Conservation (phyloP, 2,329 filamentous ascomycete species). For the Phyllosticta capitalensis region DNA sequence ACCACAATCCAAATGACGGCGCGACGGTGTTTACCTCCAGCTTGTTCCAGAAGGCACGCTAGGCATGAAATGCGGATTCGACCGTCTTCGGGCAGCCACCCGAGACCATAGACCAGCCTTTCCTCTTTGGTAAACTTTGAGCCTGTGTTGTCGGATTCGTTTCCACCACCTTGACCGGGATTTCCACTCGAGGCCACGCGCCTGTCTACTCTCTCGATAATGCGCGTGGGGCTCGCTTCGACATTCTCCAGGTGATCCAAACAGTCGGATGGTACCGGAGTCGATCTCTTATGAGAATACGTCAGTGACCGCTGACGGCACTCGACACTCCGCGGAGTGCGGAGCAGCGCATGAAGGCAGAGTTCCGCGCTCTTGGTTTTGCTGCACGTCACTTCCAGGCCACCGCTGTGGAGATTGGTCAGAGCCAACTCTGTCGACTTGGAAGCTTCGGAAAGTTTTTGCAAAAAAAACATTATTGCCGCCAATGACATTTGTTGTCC, state of each 20-base stretch:
- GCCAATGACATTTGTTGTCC: not conserved
- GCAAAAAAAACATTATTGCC: not conserved
- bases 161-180: not conserved
- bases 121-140: not conserved
- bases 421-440: not conserved
- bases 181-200: not conserved
- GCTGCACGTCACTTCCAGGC: not conserved
- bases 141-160: not conserved
- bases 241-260: not conserved
- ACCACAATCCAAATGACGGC: not conserved
- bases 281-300: not conserved
- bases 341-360: not conserved
- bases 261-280: no score
- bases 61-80: not conserved
- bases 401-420: not conserved
- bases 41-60: not conserved
- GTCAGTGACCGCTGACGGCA: not conserved
- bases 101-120: not conserved
- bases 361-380: not conserved
- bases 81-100: not conserved
- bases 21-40: not conserved
- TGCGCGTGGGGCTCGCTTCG: not conserved
- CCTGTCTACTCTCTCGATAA: not conserved
- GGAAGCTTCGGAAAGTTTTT: not conserved
- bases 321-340: no score